Evolutionary conservation across 2,329 filamentous ascomycete genomes (phyloP).

Genomic region (Calcarisporium arbuscula): DNA sequence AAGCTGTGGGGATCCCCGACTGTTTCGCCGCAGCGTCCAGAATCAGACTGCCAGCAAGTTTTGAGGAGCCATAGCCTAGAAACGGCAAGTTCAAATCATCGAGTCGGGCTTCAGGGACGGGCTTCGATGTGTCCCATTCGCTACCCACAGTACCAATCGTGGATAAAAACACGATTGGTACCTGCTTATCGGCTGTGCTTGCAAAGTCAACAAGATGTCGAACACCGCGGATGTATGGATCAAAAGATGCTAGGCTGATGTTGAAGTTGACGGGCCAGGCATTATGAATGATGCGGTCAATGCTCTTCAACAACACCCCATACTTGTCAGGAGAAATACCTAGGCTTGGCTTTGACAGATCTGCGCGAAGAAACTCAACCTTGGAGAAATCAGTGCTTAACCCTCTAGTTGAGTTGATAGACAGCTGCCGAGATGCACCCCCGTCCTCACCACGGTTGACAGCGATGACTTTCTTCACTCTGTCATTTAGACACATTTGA

Average conservation of each 20-base stretch:
- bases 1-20: background rate
- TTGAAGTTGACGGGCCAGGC: slow-evolving; percentile 4
- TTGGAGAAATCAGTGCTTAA: slow-evolving; percentile 28
- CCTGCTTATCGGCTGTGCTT: slow-evolving; percentile 16
- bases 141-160: background rate
- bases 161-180: background rate
- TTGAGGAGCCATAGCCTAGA: background rate
- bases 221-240: slow-evolving; percentile 42
- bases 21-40: background rate
- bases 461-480: slow-evolving; percentile 16
- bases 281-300: slow-evolving; percentile 34
- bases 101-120: background rate
- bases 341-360: too few species aligned
- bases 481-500: slow-evolving; percentile 17
- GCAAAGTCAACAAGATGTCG: slow-evolving; percentile 41
- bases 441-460: slow-evolving; percentile 25
- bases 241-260: slow-evolving; percentile 39
- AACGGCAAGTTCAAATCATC: background rate
- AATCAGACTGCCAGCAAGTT: background rate
- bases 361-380: slow-evolving; percentile 40
- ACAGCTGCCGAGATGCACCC: slow-evolving; percentile 28
- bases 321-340: too few species aligned
- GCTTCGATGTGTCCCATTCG: background rate
- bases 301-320: slow-evolving; percentile 28
- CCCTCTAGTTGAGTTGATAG: slow-evolving; percentile 29